Conservation (phyloP, 192 early-diverging fungal species). For the Irineochytrium annulatum region DNA sequence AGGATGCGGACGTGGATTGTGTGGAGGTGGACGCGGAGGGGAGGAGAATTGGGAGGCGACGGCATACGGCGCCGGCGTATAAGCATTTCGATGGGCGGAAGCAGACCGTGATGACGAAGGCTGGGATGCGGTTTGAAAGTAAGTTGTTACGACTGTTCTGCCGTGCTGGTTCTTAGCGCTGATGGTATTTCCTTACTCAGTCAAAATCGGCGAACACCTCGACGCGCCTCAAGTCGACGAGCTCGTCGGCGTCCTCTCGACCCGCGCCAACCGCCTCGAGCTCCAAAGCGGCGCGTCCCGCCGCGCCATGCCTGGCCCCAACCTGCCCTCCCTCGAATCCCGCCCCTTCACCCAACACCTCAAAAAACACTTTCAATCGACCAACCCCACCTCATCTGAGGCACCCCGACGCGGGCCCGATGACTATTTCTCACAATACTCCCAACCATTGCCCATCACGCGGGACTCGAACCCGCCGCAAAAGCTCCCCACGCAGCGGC, state of each 20-base stretch:
- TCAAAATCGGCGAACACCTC: neutral
- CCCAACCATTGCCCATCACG: neutral
- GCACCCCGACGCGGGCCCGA: neutral
- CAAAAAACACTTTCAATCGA: neutral
- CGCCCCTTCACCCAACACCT: neutral
- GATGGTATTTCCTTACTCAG: neutral
- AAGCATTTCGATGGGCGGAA: neutral
- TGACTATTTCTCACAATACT: slow-evolving; percentile 6
- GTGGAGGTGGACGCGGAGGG: too few species aligned
- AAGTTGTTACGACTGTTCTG: neutral
- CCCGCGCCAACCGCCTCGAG: neutral
- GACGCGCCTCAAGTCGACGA: neutral
- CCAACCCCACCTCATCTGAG: neutral
- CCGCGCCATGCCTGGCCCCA: neutral
- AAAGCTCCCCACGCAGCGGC: neutral
- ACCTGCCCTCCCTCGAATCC: neutral
- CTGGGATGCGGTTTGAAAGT: neutral
- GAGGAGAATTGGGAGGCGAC: neutral
- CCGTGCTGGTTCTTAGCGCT: neutral
- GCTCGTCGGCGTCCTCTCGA: neutral
- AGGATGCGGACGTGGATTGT: neutral
- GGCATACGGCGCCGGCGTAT: neutral
- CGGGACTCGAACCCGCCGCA: neutral
- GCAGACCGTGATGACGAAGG: neutral
- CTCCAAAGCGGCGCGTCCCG: neutral